Evolutionary conservation across 176 grass and related monocot species (phyloP).

Genomic region (Elaeis guineensis): DNA sequence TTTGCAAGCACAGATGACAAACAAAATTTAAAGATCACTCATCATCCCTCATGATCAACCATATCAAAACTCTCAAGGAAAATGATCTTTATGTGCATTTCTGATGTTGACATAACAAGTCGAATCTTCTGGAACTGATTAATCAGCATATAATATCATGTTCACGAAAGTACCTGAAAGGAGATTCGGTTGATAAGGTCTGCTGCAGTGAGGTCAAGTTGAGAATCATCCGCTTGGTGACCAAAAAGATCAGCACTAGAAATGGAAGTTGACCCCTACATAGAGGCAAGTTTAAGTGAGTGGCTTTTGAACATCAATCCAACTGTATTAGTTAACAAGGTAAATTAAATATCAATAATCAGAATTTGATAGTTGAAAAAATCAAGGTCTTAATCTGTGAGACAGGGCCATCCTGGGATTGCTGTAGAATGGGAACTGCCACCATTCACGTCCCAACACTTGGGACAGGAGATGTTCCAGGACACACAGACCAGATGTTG

Average conservation of each 20-base stretch:
- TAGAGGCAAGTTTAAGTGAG: neutral
- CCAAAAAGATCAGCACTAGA: slow-evolving; percentile 81
- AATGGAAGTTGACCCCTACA: slow-evolving; percentile 66
- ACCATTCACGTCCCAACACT: too few relatives aligned
- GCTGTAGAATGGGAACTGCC: too few relatives aligned
- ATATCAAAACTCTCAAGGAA: neutral
- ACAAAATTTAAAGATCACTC: too few relatives aligned
- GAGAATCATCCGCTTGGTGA: slow-evolving; percentile 23
- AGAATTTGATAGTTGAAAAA: too few relatives aligned
- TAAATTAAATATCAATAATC: neutral
- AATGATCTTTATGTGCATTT: neutral
- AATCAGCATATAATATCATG: neutral
- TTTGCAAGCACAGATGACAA: too few relatives aligned
- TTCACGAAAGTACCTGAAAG: slow-evolving; percentile 44
- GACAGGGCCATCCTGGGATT: too few relatives aligned
- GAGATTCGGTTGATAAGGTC: slow-evolving; percentile 77
- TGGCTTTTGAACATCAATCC: neutral
- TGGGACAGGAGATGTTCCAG: too few relatives aligned
- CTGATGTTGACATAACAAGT: too few relatives aligned
- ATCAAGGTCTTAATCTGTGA: too few relatives aligned
- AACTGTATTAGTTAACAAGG: neutral
- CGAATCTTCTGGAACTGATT: too few relatives aligned
- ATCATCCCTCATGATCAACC: too few relatives aligned
- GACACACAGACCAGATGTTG: too few relatives aligned
- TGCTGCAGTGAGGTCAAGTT: slow-evolving; percentile 50